Conservation (phyloP, 768 basidiomycete genomes). For the Boletus vinaceobasis region DNA sequence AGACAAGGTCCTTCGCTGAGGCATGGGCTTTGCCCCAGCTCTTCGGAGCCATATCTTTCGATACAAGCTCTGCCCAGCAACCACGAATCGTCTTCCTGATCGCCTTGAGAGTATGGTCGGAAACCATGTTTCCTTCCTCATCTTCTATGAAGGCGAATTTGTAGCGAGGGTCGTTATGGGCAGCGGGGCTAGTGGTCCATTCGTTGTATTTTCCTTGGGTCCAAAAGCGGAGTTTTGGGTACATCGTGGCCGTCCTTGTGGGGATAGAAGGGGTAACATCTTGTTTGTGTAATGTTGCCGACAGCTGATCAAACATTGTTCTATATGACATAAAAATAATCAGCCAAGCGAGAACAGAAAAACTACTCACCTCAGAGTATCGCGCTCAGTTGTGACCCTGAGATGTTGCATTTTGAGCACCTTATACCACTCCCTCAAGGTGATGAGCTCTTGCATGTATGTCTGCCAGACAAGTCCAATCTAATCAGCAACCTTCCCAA, state of each 20-base stretch:
- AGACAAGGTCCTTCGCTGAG: background rate
- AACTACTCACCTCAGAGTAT: too few species aligned
- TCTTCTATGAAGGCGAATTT: background rate
- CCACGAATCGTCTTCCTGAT: too few species aligned
- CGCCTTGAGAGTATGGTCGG: too few species aligned
- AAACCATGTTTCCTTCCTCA: too few species aligned
- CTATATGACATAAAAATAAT: background rate
- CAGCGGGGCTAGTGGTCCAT: background rate
- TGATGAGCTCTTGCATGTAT: background rate
- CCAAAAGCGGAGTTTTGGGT: background rate
- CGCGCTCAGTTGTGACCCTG: background rate
- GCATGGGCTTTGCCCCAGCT: background rate
- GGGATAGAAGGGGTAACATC: too few species aligned
- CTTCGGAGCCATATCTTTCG: background rate
- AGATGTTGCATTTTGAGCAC: background rate
- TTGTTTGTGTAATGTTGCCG: background rate
- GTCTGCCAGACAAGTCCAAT: background rate
- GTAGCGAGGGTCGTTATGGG: background rate
- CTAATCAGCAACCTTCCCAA: background rate
- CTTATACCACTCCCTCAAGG: background rate
- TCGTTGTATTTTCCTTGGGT: background rate
- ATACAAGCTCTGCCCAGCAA: background rate
- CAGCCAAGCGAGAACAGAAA: fast-evolving
- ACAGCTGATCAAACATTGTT: background rate
- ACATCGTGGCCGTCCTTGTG: background rate